Evolutionary conservation across 2,329 filamentous ascomycete species (phyloP).

Genomic region (Diaporthe caulivora): DNA sequence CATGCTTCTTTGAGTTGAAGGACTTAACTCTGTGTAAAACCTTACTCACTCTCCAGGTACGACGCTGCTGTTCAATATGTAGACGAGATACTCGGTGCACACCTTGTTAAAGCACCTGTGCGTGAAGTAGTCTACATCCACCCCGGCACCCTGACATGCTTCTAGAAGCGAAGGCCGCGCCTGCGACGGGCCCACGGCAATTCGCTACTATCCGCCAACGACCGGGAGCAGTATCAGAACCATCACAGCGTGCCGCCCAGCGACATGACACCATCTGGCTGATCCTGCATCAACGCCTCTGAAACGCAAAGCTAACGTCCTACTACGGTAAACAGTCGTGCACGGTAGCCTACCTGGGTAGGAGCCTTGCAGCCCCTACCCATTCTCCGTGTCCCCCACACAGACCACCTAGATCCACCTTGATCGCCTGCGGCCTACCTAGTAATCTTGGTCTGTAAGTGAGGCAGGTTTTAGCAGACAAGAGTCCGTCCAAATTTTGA

Average conservation of each 20-base stretch:
- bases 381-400: not conserved
- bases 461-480: not conserved
- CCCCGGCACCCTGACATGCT: not conserved
- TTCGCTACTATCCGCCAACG: constrained; percentile 5
- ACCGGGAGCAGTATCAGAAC: not conserved
- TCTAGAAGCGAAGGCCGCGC: not conserved
- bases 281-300: not conserved
- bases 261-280: not conserved
- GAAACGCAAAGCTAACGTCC: not conserved
- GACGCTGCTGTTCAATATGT: not conserved
- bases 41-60: not conserved
- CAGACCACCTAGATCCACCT: not conserved
- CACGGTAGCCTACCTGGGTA: not conserved
- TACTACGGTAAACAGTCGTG: not conserved
- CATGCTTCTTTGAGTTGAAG: not conserved
- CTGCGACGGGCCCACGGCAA: constrained; percentile 18
- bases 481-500: not conserved
- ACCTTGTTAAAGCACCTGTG: not conserved
- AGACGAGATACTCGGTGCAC: not conserved
- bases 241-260: not conserved
- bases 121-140: not conserved
- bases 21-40: not conserved
- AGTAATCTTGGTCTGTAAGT: not conserved
- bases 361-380: constrained; percentile 1
- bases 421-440: not conserved